phyloP scores from a whole-genome alignment of 176 grass and related monocot genomes.

The Avena eriantha region DNA sequence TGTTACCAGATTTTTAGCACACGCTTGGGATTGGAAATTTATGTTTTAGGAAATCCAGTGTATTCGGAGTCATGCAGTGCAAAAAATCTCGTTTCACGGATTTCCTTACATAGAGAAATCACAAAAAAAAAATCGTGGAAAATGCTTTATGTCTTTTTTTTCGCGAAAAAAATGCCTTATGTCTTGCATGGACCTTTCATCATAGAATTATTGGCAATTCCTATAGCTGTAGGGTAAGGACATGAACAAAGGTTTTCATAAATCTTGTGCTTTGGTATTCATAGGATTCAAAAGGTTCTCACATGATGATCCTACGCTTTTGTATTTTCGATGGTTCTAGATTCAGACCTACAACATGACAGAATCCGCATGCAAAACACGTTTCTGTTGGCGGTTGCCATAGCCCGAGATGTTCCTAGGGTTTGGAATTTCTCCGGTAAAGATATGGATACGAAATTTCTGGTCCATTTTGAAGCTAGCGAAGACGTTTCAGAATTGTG shows the following conservation, averaged over 20 bases:
- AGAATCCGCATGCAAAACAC: background rate
- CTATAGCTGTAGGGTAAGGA: background rate
- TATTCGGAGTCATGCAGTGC: too few species aligned
- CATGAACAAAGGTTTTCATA: background rate
- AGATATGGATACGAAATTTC: background rate
- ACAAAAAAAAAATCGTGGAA: background rate
- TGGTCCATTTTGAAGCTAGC: background rate
- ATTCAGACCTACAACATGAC: background rate
- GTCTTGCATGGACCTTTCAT: background rate
- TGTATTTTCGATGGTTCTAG: too few species aligned
- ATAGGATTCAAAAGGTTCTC: background rate
- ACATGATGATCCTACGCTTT: background rate
- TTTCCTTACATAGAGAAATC: too few species aligned
- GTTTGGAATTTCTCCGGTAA: background rate
- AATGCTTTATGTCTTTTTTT: background rate
- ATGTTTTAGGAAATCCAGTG: too few species aligned
- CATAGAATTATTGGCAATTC: background rate
- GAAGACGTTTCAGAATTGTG: background rate
- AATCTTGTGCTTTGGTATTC: background rate
- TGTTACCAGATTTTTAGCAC: too few species aligned
- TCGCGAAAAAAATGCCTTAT: background rate
- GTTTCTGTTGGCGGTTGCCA: background rate
- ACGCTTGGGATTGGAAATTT: too few species aligned
- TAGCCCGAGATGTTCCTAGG: background rate
- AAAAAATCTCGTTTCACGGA: too few species aligned